Conservation (phyloP, 1,284 basidiomycete species). For the Xerocomus minutiporus region DNA sequence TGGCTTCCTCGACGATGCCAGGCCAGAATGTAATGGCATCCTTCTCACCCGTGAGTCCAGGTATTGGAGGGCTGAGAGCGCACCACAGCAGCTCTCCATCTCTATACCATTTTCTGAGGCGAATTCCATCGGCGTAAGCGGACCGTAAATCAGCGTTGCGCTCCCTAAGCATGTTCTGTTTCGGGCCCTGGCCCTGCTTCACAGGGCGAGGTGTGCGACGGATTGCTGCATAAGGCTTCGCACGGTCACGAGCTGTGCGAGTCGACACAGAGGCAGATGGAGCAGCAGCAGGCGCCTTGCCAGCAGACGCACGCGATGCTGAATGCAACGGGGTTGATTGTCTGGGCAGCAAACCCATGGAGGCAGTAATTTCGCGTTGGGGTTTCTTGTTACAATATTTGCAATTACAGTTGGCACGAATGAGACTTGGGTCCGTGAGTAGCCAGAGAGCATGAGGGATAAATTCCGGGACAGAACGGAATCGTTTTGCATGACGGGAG, state of each 20-base stretch:
- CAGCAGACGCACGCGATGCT: constrained; percentile 7
- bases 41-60: constrained; percentile 34
- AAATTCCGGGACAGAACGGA: constrained; percentile 77
- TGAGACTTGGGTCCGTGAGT: constrained; percentile 47
- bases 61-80: constrained; percentile 50
- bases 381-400: constrained; percentile 72
- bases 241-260: constrained; percentile 25
- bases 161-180: constrained; percentile 50
- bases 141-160: constrained; percentile 57
- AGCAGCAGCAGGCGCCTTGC: constrained; percentile 3
- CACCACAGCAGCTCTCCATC: constrained; percentile 75
- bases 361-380: constrained; percentile 63
- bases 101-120: constrained; percentile 54
- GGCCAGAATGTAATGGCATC: constrained; percentile 66
- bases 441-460: constrained; percentile 80
- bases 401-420: constrained; percentile 58
- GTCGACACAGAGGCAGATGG: constrained; percentile 8
- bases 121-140: constrained; percentile 35
- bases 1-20: constrained; percentile 57
- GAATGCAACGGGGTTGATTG: constrained; percentile 33
- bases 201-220: constrained; percentile 45
- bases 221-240: constrained; percentile 52
- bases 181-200: constrained; percentile 40
- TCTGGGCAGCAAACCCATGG: constrained; percentile 45
- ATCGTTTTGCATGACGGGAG: constrained; percentile 44